Base-by-base conservation (phyloP, 805 yeast species). In the Kodamaea laetipori region DNA sequence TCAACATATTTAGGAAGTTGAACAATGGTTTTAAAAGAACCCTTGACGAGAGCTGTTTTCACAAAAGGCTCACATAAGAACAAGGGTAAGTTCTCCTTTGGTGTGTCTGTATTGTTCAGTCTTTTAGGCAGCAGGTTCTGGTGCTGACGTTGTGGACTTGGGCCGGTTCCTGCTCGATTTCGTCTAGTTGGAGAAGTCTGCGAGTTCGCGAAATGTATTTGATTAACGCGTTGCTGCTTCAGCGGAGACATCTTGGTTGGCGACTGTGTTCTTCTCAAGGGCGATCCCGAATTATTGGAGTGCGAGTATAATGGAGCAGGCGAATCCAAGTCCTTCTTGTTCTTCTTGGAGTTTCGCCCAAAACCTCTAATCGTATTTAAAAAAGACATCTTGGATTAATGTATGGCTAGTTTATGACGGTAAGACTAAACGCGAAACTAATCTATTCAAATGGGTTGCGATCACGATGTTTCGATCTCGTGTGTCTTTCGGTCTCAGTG, bases 1-100 rank as follows among this genome's bases (percentile, higher is more conserved):
- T 94, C 98, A 9, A 95, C 97, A 59, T 92, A 92, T 59, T 88
- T 89, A 13, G 99, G 99, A 16, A 89, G 71, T 58, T 88, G 96
- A 1, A 94, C 97, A 51, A 94, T 94, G 1, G 99, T 90, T 58
- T 87, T 90, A 70, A 90, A 94, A 0, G 96, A 86, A 12, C 99
- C 99, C 60, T 92, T 94, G 13, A 95, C 99, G 26, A 94, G 70
- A 0, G 98, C 95, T 0, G 97, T 88, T 49, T 90, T 83, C 4
- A 90, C 94, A 62, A 86, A 94, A 10, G 97, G 98, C 54, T 90
- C 96, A 58, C 94, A 83, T 52, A 94, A 61, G 58, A 90, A 94
- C 43, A 94, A 67, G 4, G 90, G 89, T 27, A 60, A 48, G 24
- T 21, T 21, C 23, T 51, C 38, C 18, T 35, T 28, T 9, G 21